Base-by-base conservation (phyloP, 2,329 filamentous ascomycete genomes). In the Sclerotinia nivalis region DNA sequence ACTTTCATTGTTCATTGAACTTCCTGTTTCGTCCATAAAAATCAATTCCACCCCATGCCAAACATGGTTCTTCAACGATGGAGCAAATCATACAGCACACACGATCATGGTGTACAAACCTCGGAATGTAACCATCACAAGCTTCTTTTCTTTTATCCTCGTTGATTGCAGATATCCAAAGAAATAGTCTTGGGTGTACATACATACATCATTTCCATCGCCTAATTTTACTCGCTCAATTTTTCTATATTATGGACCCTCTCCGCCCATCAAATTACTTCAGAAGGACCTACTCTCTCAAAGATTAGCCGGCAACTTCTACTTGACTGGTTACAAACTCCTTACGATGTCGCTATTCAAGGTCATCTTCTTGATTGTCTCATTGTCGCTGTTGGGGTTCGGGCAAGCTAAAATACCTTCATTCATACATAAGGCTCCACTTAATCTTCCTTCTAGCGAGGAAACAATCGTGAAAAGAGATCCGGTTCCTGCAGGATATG, bases 401-500 rank as follows among this genome's bases (percentile, higher is more conserved):
- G 58, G 28, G 4, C 58, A 69, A 37, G 66, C 50, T 25, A 62
- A 55, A 31, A 40, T 54, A 54, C 66, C 66, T 40, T 62, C 66
- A 28, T 47, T 34, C 22, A 34, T 64, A 62, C 56, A 64, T 43
- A 64, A 49, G n/a, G 54, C 22, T 43, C 59, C 34, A 13, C 66
- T 47, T 2, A 54, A 43, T n/a, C 47, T n/a, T 34, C 25, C 55
- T n/a, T 43, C 55, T 43, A 40, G 34, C n/a, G 43, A 61, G 18
- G 47, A 64, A 54, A 28, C 18, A 54, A 47, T 55, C 22, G 49
- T 31, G 43, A 56, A 54, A 52, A 54, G 47, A 55, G 58, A 69
- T 52, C 22, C 37, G 7, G 49, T 77, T 18, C 75, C 76, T 18
- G 71, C 73, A 15, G 75, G 75, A 55, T 77, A 74, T 74, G 68